Evolutionary conservation across 169 alveolate species (phyloP), one percentile per base, ranked within the genome.

Genomic region (Theileria orientalis): DNA sequence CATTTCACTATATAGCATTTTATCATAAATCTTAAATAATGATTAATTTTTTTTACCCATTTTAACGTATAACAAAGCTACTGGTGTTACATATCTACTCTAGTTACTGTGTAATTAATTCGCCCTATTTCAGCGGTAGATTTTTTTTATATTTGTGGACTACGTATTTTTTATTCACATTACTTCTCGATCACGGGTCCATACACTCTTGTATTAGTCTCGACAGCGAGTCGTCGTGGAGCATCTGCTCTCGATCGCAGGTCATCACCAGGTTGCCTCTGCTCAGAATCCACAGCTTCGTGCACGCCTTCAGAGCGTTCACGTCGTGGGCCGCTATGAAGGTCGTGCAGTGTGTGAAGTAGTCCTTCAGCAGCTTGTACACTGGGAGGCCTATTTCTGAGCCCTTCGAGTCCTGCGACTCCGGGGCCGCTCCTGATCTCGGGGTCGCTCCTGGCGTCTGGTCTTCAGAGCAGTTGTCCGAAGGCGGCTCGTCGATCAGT

Each of bases 401-500:
- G 3, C 35, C 42, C 8, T 27, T 35, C 19, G 19, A 25, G n/a
- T 64, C 49, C 1, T 16, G 56, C 13, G 23, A 8, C 29, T n/a
- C 64, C 21, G 46, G 25, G 16, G 70, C 25, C 3, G 54, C 16
- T 8, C 33, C 21, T 25, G 9, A 11, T 19, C n/a, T 41, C 30
- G 70, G 54, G 11, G 57, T 21, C 19, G 25, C 70, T 19, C 54
- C 46, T 9, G 49, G 32, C 14, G 41, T 49, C 25, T 5, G 46
- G 29, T 23, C 49, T 23, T 21, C 59, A 16, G 46, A 42, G 41
- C 83, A 69, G 30, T 78, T 78, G 30, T 78, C 86, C 27, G 86
- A 69, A 7, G 95, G 95, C 23, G 94, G 94, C 74, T 92, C 95
- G 69, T 92, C 95, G 21, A 92, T 69, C 62, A 92, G 71, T 19